Conservation (phyloP, 208 protist genomes). For the Trypanosoma theileri region DNA sequence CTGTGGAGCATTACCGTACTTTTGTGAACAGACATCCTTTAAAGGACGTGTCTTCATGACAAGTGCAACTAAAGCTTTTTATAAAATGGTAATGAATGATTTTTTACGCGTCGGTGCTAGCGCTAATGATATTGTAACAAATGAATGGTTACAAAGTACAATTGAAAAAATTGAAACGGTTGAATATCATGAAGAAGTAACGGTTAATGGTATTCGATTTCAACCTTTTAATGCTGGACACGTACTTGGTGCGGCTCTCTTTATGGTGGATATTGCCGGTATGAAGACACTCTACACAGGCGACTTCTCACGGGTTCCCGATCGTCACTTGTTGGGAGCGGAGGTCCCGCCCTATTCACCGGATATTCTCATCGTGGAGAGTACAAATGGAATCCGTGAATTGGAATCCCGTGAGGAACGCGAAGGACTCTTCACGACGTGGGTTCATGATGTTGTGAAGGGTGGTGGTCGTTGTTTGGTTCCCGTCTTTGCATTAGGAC, state of each 20-base stretch:
- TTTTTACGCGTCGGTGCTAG: slow-evolving; percentile 93
- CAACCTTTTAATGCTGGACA: slow-evolving; percentile 98
- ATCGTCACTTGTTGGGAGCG: slow-evolving; percentile 98
- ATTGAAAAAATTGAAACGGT: slow-evolving; percentile 96
- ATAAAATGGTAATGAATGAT: slow-evolving; percentile 97
- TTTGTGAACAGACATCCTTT: slow-evolving; percentile 95
- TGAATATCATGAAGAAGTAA: slow-evolving; percentile 97
- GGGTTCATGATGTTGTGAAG: slow-evolving; percentile 91
- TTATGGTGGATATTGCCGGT: slow-evolving; percentile 98
- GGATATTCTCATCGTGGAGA: slow-evolving; percentile 98
- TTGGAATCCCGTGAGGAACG: slow-evolving; percentile 95
- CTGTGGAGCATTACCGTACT: slow-evolving; percentile 96
- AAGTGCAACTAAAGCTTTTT: slow-evolving; percentile 97
- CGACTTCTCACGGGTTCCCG: slow-evolving; percentile 97
- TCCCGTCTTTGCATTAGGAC: slow-evolving; percentile 98
- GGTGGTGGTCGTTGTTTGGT: slow-evolving; percentile 97
- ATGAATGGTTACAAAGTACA: slow-evolving; percentile 93
- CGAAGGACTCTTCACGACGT: slow-evolving; percentile 94
- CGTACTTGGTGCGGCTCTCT: slow-evolving; percentile 98
- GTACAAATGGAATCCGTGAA: slow-evolving; percentile 97
- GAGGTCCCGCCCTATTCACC: slow-evolving; percentile 92
- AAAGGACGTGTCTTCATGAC: slow-evolving; percentile 98
- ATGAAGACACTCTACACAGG: slow-evolving; percentile 98
- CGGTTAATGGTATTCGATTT: slow-evolving; percentile 96
- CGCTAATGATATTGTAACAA: slow-evolving; percentile 90